phyloP scores from a whole-genome alignment of 352 stramenopile species.

The Globisporangium nunn region DNA sequence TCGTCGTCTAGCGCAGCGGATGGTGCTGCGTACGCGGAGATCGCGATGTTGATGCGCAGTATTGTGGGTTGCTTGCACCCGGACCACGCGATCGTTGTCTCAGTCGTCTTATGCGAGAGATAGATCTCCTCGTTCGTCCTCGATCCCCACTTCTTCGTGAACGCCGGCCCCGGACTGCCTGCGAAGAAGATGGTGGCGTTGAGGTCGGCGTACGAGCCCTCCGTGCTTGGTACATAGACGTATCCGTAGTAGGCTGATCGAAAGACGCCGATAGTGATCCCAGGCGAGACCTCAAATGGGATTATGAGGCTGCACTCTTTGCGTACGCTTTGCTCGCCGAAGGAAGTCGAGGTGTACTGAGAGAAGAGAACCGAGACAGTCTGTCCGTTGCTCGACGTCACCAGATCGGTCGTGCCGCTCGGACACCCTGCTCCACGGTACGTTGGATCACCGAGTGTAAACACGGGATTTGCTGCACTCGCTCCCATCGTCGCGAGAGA shows the following conservation, averaged over 20 bases:
- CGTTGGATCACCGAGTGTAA: constrained; percentile 17
- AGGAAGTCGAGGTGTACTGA: constrained; percentile 16
- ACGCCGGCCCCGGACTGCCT: constrained; percentile 11
- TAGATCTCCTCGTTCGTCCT: constrained; percentile 13
- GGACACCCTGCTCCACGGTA: constrained; percentile 28
- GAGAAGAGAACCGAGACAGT: constrained; percentile 32
- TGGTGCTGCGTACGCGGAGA: constrained; percentile 13
- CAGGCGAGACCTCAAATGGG: constrained; percentile 13
- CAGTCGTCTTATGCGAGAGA: constrained; percentile 16
- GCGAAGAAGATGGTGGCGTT: constrained; percentile 24
- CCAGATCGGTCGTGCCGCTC: constrained; percentile 18
- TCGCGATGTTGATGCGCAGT: constrained; percentile 25
- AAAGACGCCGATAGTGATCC: constrained; percentile 27
- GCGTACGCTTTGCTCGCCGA: constrained; percentile 5
- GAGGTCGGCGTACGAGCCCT: constrained; percentile 16
- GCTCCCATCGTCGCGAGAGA: too few relatives aligned
- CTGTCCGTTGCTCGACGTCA: constrained; percentile 21
- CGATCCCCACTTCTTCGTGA: constrained; percentile 10
- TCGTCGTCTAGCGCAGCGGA: neutral
- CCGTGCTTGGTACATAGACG: constrained; percentile 17
- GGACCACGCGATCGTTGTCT: constrained; percentile 21
- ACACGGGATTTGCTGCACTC: constrained; percentile 8
- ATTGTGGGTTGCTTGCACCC: constrained; percentile 16
- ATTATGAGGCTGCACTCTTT: constrained; percentile 23
- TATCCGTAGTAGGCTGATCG: constrained; percentile 26